phyloP scores from a whole-genome alignment of 1,139 yeast genomes.

The Yamadazyma conglobata region DNA sequence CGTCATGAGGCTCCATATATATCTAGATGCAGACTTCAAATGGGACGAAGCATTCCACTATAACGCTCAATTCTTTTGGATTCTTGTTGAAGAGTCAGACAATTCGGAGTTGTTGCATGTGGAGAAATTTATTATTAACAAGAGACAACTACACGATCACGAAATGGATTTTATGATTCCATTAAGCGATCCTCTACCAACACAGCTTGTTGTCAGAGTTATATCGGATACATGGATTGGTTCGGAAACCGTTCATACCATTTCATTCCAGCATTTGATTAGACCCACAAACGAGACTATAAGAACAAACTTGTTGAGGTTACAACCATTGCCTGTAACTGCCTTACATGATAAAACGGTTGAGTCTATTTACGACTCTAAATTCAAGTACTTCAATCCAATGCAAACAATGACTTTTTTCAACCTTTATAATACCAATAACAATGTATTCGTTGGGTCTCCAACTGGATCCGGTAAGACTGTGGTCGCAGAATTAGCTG shows the following conservation, averaged over 20 bases:
- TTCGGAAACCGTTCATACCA: constrained; percentile 69
- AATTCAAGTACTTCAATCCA: constrained; percentile 88
- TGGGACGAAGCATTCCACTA: constrained; percentile 89
- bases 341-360: constrained; percentile 71
- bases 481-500: constrained; percentile 92
- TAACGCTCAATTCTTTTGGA: constrained; percentile 84
- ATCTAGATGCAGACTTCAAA: constrained; percentile 67
- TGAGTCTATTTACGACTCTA: constrained; percentile 62
- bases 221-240: constrained; percentile 91
- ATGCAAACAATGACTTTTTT: constrained; percentile 99
- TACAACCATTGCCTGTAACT: constrained; percentile 82
- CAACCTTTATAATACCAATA: constrained; percentile 72
- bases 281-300: constrained; percentile 86
- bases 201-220: constrained; percentile 77
- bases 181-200: constrained; percentile 79
- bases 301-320: constrained; percentile 70
- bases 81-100: constrained; percentile 83
- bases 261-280: constrained; percentile 87
- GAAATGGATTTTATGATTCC: constrained; percentile 93
- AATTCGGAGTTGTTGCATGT: constrained; percentile 73
- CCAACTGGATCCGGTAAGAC: constrained; percentile 99
- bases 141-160: constrained; percentile 57
- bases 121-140: constrained; percentile 71
- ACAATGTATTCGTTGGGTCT: constrained; percentile 89
- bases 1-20: constrained; percentile 78